Evolutionary conservation across 129 eudicot species (phyloP), one percentile per base, ranked within the genome.

Genomic region (Flaveria brownii): DNA sequence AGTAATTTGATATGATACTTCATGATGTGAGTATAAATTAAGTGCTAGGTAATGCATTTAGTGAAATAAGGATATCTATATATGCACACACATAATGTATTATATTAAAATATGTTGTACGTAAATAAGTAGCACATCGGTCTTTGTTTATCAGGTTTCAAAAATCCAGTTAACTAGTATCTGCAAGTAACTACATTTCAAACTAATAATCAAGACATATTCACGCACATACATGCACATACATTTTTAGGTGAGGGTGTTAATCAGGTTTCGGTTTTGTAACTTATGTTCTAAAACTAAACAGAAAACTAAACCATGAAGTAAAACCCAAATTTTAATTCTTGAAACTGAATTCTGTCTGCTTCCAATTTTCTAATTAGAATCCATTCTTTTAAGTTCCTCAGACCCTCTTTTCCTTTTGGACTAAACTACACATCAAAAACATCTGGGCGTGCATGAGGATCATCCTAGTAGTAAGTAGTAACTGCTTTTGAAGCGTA

Each of bases 401-500:
- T 20, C 4, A 17, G 28, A 56, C 28, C 62, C 12, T 56, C 25
- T 20, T 56, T 56, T 56, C 12, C 69, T 63, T 63, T 63, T 14
- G 42, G 22, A 30, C 20, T 12, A 28, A 63, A 18, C 26, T 55
- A 55, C 26, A 55, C 2, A 55, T 11, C 20, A 18, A 56, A 54
- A n/a, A 1, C 10, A 18, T 56, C 28, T 18, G 13, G 62, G 28
- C 9, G 26, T 56, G 28, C 62, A 56, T 20, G 28, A 18, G 62
- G 62, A 17, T 56, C 26, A 56, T 56, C 62, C 28, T 56, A 56
- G 28, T 7, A 56, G 28, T 5, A 56, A 17, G 25, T 18, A 20
- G 26, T 56, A 62, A 60, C 69, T 25, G 25, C 61, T 45, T 75
- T 46, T 41, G 13, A 33, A 52, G 59, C 76, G 8, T 47, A 25